phyloP scores from a whole-genome alignment of 805 yeast genomes.

The Candida orba region DNA sequence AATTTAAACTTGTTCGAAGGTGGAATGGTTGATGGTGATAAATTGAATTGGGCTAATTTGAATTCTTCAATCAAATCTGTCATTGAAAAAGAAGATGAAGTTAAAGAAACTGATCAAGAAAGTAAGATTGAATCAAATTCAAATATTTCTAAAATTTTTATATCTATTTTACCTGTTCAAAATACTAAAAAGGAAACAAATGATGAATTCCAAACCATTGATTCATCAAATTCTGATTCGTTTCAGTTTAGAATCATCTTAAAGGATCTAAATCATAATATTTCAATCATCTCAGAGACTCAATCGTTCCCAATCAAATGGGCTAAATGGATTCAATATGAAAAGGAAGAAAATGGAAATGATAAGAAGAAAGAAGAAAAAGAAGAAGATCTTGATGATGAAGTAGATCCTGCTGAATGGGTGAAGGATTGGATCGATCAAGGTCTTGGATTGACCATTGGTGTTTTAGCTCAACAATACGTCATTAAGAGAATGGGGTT shows the following conservation, averaged over 20 bases:
- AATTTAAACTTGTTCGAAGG: constrained; percentile 71
- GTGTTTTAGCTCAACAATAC: constrained; percentile 84
- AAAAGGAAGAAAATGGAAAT: constrained; percentile 22
- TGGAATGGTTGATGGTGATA: constrained; percentile 75
- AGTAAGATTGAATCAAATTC: not conserved
- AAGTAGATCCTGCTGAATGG: constrained; percentile 76
- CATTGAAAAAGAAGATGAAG: constrained; percentile 13
- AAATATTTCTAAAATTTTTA: constrained; percentile 52
- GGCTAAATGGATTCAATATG: constrained; percentile 77
- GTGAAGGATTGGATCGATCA: constrained; percentile 71
- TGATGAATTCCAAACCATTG: constrained; percentile 28
- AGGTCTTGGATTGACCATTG: constrained; percentile 73
- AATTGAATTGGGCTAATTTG: constrained; percentile 79
- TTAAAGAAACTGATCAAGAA: constrained; percentile 9
- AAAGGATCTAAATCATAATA: constrained; percentile 71
- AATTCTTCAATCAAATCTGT: constrained; percentile 56
- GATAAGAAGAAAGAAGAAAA: constrained; percentile 15
- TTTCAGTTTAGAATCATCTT: constrained; percentile 73
- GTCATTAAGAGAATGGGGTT: constrained; percentile 77
- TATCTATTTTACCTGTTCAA: constrained; percentile 59
- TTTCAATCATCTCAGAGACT: constrained; percentile 67
- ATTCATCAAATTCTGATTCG: constrained; percentile 36
- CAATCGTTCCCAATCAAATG: constrained; percentile 88
- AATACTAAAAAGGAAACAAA: constrained; percentile 21
- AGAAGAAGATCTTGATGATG: constrained; percentile 33